Evolutionary conservation across 306 rosid genomes (phyloP).

Genomic region (Nissolia schottii): DNA sequence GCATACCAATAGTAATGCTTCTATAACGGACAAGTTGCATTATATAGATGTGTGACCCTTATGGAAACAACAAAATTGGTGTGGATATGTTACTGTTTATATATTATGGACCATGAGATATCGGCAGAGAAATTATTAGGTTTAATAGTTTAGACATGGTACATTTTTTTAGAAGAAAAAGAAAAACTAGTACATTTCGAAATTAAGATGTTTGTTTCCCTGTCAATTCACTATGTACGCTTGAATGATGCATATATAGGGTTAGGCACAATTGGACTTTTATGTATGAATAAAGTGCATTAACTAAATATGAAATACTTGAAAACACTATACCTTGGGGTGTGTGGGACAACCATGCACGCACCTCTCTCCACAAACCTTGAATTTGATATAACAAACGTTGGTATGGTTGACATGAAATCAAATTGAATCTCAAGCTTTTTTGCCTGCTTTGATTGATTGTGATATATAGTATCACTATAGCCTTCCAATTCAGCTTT

Average conservation of each 20-base stretch:
- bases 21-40: too few relatives aligned
- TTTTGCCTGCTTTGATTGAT: constrained; percentile 3
- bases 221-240: neutral
- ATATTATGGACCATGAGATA: neutral
- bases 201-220: neutral
- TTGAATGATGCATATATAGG: constrained; percentile 7
- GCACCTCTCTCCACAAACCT: constrained; percentile 14
- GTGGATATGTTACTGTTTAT: neutral
- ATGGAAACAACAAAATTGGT: too few relatives aligned
- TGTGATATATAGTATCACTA: neutral
- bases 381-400: constrained; percentile 2
- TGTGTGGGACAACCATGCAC: constrained; percentile 24
- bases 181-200: neutral
- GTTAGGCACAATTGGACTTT: constrained; percentile 5
- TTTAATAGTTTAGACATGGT: neutral
- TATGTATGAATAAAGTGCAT: constrained; percentile 10
- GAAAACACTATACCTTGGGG: constrained; percentile 6
- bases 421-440: neutral
- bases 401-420: neutral
- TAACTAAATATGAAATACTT: constrained; percentile 15
- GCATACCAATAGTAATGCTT: neutral
- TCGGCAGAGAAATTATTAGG: neutral
- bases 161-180: too few relatives aligned
- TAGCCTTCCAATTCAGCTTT: constrained; percentile 8
- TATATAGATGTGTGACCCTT: too few relatives aligned